These are phyloP conservation scores for Diaporthe eres DNA, from an alignment of 2,329 filamentous ascomycete species.

Conservation along the genomic window DNA sequence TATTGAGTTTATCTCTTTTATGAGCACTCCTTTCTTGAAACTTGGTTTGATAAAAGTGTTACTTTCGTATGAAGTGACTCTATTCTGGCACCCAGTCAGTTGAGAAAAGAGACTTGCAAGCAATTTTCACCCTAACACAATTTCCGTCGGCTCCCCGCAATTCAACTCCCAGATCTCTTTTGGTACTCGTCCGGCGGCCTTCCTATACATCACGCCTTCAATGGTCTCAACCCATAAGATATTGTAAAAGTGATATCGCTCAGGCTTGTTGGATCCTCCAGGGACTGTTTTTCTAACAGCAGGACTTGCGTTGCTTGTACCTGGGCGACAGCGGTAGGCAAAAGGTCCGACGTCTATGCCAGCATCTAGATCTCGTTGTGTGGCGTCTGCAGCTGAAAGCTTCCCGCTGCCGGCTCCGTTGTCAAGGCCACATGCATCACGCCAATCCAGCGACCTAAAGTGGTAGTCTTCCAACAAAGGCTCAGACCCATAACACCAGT, in stretches of 20 bases:
- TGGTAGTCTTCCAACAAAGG: not conserved
- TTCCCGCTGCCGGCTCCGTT: not conserved
- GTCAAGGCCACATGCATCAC: no score
- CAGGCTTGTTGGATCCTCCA: no score
- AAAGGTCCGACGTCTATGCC: not conserved
- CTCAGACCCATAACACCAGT: not conserved
- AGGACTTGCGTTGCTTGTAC: not conserved
- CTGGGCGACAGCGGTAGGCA: not conserved
- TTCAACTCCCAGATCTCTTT: not conserved
- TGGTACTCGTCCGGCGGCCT: not conserved
- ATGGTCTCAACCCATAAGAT: not conserved
- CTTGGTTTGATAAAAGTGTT: no score
- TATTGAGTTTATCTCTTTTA: no score
- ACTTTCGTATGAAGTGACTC: no score
- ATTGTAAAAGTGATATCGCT: constrained; percentile 1
- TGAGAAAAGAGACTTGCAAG: not conserved
- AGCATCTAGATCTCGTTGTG: not conserved
- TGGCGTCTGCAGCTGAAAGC: not conserved
- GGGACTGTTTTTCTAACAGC: no score
- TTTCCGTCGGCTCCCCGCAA: not conserved
- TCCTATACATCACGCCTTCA: not conserved
- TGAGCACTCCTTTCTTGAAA: no score
- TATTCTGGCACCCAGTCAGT: not conserved
- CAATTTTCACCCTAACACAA: not conserved
- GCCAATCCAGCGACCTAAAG: not conserved